Evolutionary conservation across 1,139 yeast genomes (phyloP).

Genomic region (Candida mesenterica): DNA sequence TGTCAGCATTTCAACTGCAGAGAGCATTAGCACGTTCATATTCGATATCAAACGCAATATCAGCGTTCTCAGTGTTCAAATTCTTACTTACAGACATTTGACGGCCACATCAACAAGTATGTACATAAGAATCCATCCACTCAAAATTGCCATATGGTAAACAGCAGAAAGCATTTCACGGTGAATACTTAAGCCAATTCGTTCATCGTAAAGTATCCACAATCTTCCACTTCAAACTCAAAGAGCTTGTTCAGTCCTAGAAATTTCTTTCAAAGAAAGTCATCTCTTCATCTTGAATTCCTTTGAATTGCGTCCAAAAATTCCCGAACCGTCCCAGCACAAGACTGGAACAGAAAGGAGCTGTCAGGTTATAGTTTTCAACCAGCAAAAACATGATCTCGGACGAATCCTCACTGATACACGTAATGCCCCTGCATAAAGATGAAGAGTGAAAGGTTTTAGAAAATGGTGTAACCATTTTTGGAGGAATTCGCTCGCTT

Average conservation of each 20-base stretch:
- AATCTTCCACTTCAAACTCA: no score
- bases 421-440: slow-evolving; percentile 99
- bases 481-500: slow-evolving; percentile 12
- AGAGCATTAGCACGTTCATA: no score
- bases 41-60: no score
- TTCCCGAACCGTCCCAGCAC: slow-evolving; percentile 58
- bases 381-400: slow-evolving; percentile 99
- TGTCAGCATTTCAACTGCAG: no score
- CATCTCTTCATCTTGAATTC: slow-evolving; percentile 5
- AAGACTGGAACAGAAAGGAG: slow-evolving; percentile 65
- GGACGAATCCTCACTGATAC: slow-evolving; percentile 99
- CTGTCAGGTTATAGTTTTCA: slow-evolving; percentile 99
- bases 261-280: slow-evolving; percentile 36
- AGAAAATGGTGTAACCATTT: slow-evolving; percentile 7
- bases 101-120: background rate
- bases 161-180: no score
- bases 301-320: slow-evolving; percentile 57
- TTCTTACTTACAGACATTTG: background rate
- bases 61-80: background rate
- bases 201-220: no score
- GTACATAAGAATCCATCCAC: slow-evolving; percentile 1
- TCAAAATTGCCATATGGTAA: background rate
- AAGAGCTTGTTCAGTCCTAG: no score
- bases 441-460: slow-evolving; percentile 52
- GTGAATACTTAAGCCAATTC: no score